Evolutionary conservation across 169 alveolate genomes (phyloP).

Genomic region (Plasmodium gallinaceum): DNA sequence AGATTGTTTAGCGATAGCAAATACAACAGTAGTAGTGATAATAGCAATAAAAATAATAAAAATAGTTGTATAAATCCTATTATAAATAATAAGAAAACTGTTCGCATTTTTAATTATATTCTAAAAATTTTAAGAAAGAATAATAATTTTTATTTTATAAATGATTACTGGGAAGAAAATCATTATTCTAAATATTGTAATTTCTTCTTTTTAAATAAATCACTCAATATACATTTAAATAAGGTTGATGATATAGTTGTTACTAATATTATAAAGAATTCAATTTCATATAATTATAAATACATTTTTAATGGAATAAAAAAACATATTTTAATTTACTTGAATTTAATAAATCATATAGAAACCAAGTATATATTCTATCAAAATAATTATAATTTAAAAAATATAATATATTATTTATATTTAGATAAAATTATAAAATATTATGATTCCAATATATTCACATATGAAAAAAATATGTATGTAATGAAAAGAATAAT

Average conservation of each 20-base stretch:
- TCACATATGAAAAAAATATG: conserved; percentile 69
- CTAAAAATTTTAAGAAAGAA: conserved; percentile 19
- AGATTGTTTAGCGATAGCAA: neutral
- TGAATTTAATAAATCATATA: conserved; percentile 55
- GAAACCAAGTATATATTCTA: conserved; percentile 59
- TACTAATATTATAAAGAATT: conserved; percentile 23
- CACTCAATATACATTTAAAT: conserved; percentile 17
- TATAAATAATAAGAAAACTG: conserved; percentile 19
- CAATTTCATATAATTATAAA: conserved; percentile 25
- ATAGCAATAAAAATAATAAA: neutral
- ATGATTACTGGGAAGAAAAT: conserved; percentile 13
- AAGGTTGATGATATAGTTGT: conserved; percentile 15
- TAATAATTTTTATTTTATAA: conserved; percentile 49
- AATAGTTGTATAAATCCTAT: neutral
- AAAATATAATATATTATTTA: conserved; percentile 61
- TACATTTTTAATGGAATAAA: conserved; percentile 63
- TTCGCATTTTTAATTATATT: conserved; percentile 10
- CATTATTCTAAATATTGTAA: conserved; percentile 9
- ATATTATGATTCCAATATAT: conserved; percentile 42
- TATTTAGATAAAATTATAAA: conserved; percentile 59
- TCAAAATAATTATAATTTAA: conserved; percentile 64
- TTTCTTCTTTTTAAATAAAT: conserved; percentile 28
- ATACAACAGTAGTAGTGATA: neutral
- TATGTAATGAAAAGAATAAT: conserved; percentile 64
- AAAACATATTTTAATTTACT: conserved; percentile 41